These are phyloP conservation scores for Rhizomucor pusillus DNA, from an alignment of 371 early-diverging fungal genomes.

Conservation along the genomic window DNA sequence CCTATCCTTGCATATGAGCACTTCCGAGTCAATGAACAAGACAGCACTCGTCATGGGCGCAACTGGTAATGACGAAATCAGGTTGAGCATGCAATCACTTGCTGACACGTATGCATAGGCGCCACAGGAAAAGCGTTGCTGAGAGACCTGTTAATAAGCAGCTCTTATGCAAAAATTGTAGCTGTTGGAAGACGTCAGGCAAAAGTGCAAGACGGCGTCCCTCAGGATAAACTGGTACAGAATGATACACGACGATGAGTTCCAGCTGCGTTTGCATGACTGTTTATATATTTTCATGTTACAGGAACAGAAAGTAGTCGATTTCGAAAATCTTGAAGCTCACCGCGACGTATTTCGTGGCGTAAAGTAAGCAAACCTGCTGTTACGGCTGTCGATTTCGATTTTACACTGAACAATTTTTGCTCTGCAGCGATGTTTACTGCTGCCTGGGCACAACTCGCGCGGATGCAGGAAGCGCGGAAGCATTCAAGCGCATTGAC, in stretches of 20 bases:
- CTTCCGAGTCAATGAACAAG: background rate
- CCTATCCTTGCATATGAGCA: too few relatives aligned
- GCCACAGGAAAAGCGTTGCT: slow-evolving; percentile 72
- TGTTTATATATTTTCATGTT: background rate
- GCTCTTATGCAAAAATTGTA: slow-evolving; percentile 61
- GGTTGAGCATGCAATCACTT: too few relatives aligned
- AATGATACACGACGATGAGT: background rate
- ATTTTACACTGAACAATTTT: slow-evolving; percentile 6
- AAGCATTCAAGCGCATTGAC: slow-evolving; percentile 69
- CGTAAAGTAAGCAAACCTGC: slow-evolving; percentile 41
- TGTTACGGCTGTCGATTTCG: too few relatives aligned
- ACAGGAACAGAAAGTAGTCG: slow-evolving; percentile 40
- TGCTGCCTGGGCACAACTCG: slow-evolving; percentile 73
- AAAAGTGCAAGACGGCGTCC: slow-evolving; percentile 45
- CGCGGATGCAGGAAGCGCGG: slow-evolving; percentile 62
- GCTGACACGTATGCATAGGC: slow-evolving; percentile 29
- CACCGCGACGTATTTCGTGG: slow-evolving; percentile 37
- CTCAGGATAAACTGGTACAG: slow-evolving; percentile 54
- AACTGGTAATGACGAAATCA: slow-evolving; percentile 24
- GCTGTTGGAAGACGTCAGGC: slow-evolving; percentile 57
- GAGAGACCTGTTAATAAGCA: slow-evolving; percentile 56
- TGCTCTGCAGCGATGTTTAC: slow-evolving; percentile 58
- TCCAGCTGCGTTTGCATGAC: background rate
- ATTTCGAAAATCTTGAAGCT: slow-evolving; percentile 47
- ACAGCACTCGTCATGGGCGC: slow-evolving; percentile 42